Evolutionary conservation across 73 alveolate genomes (phyloP).

Genomic region (Symbiodinium pilosum): DNA sequence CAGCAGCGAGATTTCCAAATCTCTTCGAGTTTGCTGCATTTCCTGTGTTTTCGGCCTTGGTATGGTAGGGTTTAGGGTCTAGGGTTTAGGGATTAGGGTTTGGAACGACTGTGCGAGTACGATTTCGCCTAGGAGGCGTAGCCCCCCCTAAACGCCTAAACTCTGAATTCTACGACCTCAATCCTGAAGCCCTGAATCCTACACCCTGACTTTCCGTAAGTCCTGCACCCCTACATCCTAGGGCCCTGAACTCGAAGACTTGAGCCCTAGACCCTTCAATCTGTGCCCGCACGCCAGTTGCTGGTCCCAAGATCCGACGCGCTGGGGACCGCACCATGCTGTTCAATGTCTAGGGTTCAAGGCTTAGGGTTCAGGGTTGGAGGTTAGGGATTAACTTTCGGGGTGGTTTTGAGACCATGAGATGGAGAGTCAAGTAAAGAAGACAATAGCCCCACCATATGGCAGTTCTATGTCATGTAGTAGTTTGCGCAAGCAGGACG

Average conservation of each 20-base stretch:
- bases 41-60: not conserved
- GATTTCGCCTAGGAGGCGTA: too few relatives aligned
- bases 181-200: not conserved
- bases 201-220: not conserved
- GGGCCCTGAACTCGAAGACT: not conserved
- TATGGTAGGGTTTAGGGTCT: too few relatives aligned
- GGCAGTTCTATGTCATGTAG: too few relatives aligned
- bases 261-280: not conserved
- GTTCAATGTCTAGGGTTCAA: not conserved
- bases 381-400: not conserved
- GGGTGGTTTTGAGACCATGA: not conserved
- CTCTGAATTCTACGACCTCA: not conserved
- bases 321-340: constrained; percentile 93
- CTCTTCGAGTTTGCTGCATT: not conserved
- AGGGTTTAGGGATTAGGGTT: too few relatives aligned
- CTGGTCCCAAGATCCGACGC: constrained; percentile 67
- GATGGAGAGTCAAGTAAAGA: not conserved
- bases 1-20: too few relatives aligned
- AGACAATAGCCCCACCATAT: not conserved
- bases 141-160: not conserved
- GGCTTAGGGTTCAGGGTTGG: not conserved
- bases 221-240: not conserved
- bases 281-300: constrained; percentile 57
- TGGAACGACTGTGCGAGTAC: too few relatives aligned
- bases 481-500: constrained; percentile 20